These are phyloP conservation scores for Pyrrhoderma noxium DNA, from an alignment of 1,284 basidiomycete species.

Conservation along the genomic window DNA sequence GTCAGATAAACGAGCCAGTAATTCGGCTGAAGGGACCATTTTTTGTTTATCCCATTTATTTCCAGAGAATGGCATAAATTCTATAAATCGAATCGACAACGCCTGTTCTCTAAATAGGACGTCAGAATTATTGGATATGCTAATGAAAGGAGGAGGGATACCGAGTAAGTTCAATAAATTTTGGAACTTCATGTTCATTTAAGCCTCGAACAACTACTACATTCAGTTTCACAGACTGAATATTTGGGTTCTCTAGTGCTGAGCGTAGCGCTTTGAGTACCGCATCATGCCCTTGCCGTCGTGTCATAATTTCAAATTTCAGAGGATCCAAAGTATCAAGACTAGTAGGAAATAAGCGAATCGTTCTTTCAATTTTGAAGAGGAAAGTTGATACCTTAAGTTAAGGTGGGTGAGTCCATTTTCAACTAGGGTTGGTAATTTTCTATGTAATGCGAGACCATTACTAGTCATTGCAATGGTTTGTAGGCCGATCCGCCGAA, in stretches of 20 bases:
- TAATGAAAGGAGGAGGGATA: background rate
- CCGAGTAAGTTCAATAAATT: slow-evolving; percentile 74
- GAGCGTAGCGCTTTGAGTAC: slow-evolving; percentile 64
- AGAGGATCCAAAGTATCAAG: slow-evolving; percentile 83
- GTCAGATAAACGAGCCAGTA: slow-evolving; percentile 44
- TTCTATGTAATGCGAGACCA: slow-evolving; percentile 69
- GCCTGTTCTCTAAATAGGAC: slow-evolving; percentile 31
- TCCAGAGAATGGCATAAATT: slow-evolving; percentile 91
- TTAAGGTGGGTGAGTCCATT: slow-evolving; percentile 81
- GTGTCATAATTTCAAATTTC: slow-evolving; percentile 84
- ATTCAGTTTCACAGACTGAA: slow-evolving; percentile 72
- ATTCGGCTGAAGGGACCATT: slow-evolving; percentile 67
- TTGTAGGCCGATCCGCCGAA: slow-evolving; percentile 54
- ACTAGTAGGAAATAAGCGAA: slow-evolving; percentile 36
- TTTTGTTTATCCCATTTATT: slow-evolving; percentile 82
- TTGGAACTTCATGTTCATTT: slow-evolving; percentile 72
- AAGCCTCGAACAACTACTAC: slow-evolving; percentile 76
- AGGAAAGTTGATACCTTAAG: slow-evolving; percentile 57
- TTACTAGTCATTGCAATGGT: slow-evolving; percentile 86
- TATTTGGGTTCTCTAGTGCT: slow-evolving; percentile 43
- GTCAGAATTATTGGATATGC: background rate
- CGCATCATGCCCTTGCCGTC: slow-evolving; percentile 66
- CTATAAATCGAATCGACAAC: slow-evolving; percentile 79
- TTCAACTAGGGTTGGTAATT: slow-evolving; percentile 56
- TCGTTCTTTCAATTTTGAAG: too few relatives aligned